Evolutionary conservation across 176 grass and related monocot species (phyloP).

Genomic region (Tuctoria greenei): DNA sequence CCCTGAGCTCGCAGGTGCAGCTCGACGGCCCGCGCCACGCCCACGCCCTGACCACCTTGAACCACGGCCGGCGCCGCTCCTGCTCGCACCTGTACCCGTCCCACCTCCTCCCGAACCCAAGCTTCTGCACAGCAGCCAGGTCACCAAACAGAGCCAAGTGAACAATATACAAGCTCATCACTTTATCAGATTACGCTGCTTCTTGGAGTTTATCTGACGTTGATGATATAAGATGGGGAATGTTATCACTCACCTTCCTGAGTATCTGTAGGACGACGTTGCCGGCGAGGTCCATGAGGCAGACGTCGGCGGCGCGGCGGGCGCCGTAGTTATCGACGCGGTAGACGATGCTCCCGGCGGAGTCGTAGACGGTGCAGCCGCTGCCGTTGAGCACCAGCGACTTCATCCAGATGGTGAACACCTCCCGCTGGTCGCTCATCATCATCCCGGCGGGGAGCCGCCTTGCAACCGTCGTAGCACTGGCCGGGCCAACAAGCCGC

Average conservation of each 20-base stretch:
- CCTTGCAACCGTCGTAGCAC: background rate
- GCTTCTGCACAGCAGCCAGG: conserved; percentile 29
- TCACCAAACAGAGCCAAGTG: too few relatives aligned
- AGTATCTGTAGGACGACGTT: conserved; percentile 61
- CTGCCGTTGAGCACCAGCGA: conserved; percentile 76
- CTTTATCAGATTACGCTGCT: background rate
- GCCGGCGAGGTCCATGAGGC: conserved; percentile 78
- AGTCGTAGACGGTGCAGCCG: conserved; percentile 84
- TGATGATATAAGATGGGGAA: too few relatives aligned
- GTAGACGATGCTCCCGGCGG: conserved; percentile 67
- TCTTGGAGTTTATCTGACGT: background rate
- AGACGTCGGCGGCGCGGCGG: conserved; percentile 49
- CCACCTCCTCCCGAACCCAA: conserved; percentile 55
- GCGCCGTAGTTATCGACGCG: conserved; percentile 80
- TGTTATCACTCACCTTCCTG: conserved; percentile 39
- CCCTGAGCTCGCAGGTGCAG: conserved; percentile 43
- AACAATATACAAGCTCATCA: too few relatives aligned
- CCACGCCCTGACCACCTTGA: conserved; percentile 51
- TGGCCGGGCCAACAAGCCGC: conserved; percentile 4
- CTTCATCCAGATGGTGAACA: conserved; percentile 92
- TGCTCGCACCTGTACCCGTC: conserved; percentile 50
- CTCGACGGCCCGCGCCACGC: conserved; percentile 32
- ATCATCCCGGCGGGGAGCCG: conserved; percentile 14
- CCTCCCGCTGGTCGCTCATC: conserved; percentile 51
- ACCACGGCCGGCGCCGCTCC: conserved; percentile 46